Base-by-base conservation (phyloP, 345 rosid species). In the Syzygium aqueum region DNA sequence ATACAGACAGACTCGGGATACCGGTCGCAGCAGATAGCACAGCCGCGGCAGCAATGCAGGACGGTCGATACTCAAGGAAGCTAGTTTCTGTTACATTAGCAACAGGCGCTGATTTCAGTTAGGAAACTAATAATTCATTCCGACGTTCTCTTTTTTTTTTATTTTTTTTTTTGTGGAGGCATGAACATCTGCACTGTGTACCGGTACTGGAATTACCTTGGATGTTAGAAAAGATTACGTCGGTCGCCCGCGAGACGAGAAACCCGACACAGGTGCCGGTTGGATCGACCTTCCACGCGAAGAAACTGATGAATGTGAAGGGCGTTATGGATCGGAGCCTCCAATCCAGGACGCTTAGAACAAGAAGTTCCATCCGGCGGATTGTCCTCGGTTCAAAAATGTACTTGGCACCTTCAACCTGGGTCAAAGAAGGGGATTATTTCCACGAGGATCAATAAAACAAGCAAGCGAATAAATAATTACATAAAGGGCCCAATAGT, bases 301-400 rank as follows among this genome's bases (percentile, higher is more conserved):
- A 97, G 95, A 95, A 97, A 87, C 87, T 92, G 53, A 95, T 92
- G 91, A 95, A 97, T 80, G 94, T 91, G 87, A 97, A 95, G 0
- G 99, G 99, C 8, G 99, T 97, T 28, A 97, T 92, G 3, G 99
- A 95, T 89, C 99, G 91, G 63, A 97, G 94, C 90, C 99, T 95
- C 99, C 99, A 97, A 87, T 97, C 96, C 86, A 97, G 88, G 33
- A 95, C 96, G 65, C 78, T 90, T 10, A 97, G 96, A 89, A 96
- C 98, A 40, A 95, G 95, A 85, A 97, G 92, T 91, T 97, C 99
- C 99, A 97, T 97, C 89, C 98, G 89, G 6, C 92, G 92, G 86
- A 97, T 92, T 85, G 98, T 96, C 91, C 94, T 95, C 21, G 99
- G 93, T 88, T 96, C 98, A 87, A 97, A 97, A 2, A 95, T 53